Evolutionary conservation across 1,284 basidiomycete species (phyloP), one percentile per base, ranked within the genome.

Genomic region (Irpex sp.): DNA sequence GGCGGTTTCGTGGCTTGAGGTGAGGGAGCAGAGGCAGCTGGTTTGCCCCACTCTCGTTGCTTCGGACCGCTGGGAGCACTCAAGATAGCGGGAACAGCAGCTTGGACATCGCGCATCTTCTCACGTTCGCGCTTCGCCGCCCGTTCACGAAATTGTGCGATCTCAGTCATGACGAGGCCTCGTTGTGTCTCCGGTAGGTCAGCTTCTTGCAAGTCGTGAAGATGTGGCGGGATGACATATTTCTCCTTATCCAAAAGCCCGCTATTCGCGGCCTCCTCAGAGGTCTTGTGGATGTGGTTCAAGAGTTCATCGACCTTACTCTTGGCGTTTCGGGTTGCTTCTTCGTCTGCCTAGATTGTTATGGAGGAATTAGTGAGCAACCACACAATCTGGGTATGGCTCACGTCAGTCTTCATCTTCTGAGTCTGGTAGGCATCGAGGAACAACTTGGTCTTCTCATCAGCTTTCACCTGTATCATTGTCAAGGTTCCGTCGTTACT

Each of bases 161-260:
- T 98, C 72, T 98, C 95, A 39, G 89, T 93, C 62, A 98, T 89
- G 60, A 98, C 95, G 36, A 93, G 88, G 2, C 91, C 94, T 21
- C 95, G 89, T 74, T 96, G 94, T 1, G 92, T 91, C 75, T 96
- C 95, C n/a, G 95, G 95, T 33, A 98, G 82, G 71, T 98, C 95
- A 57, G 93, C 92, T 77, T 96, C 93, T 71, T 96, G 91, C 39
- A 98, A 80, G 74, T 98, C 95, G 74, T 96, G 93, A 23, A 98
- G 81, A 76, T 98, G 96, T 5, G 93, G 93, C 9, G 96, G 95
- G 37, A 98, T 93, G 64, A 93, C 85, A 69, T 91, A 89, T 81
- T 83, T 88, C 76, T 86, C 88, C 72, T 88, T 85, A 75, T 90
- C 88, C 62, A 89, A 79, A 28, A 85, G 78, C 28, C 86, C 86